Percentiles rank a stretch among this genome's conserved stretches.
Evolutionary conservation across 805 yeast species (phyloP).

Genomic region (Starmerella bombicola): DNA sequence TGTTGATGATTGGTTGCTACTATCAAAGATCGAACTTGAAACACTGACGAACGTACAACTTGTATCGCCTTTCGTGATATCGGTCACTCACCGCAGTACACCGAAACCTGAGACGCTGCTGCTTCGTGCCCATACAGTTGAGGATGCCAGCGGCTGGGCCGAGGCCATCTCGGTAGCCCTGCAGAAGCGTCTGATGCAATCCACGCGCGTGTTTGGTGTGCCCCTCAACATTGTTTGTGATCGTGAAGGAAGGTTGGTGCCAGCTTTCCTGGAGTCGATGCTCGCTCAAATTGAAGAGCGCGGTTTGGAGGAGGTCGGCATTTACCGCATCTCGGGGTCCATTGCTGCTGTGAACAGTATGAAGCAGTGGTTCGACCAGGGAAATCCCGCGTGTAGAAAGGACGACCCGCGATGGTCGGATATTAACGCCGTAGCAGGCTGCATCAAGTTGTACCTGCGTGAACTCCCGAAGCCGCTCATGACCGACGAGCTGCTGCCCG

Average conservation of each 20-base stretch:
- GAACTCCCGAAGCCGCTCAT: constrained; percentile 79
- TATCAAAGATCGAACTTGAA: not conserved
- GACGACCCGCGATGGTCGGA: constrained; percentile 56
- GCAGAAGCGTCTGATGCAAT: constrained; percentile 10
- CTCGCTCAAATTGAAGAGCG: constrained; percentile 69
- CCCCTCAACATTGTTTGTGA: constrained; percentile 67
- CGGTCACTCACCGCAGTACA: constrained; percentile 4
- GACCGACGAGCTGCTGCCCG: constrained; percentile 51
- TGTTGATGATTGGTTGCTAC: constrained; percentile 4
- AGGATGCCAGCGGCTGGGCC: constrained; percentile 67
- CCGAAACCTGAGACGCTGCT: constrained; percentile 23
- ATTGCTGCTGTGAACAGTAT: constrained; percentile 44
- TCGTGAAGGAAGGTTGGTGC: constrained; percentile 52
- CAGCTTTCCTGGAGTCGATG: constrained; percentile 52
- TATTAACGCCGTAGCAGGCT: constrained; percentile 76
- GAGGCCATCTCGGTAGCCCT: constrained; percentile 22
- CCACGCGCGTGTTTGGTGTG: constrained; percentile 65
- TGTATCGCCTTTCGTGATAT: not conserved
- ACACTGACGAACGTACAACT: constrained; percentile 3
- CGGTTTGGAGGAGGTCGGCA: constrained; percentile 82
- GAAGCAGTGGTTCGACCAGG: constrained; percentile 44
- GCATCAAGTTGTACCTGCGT: constrained; percentile 70
- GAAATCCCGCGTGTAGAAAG: constrained; percentile 26
- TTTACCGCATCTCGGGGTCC: constrained; percentile 65
- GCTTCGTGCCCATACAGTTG: constrained; percentile 52